Evolutionary conservation across 768 basidiomycete genomes (phyloP), one percentile per base, ranked within the genome.

Genomic region (Agrocybe chaxingu): DNA sequence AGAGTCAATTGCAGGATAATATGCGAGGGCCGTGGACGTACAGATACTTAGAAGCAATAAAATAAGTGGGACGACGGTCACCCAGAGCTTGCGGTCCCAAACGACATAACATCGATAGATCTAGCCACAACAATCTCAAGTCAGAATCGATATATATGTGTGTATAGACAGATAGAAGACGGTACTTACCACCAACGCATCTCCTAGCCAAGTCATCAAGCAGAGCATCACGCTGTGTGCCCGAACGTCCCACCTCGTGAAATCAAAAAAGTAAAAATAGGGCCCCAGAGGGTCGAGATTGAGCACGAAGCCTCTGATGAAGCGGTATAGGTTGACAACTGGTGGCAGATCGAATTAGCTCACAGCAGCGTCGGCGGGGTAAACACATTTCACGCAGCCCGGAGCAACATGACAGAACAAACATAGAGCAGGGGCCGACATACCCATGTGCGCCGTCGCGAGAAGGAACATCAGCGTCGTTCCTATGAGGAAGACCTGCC

Each of bases 61-160:
- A 19, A 57, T 34, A 9, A 57, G 13, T 12, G 63, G 63, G 8
- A 64, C 11, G 8, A 57, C 19, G 11, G 62, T 59, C 10, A 64
- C 52, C 48, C 42, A 58, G 24, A 52, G 16, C 32, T 59, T 58
- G 30, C 53, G 48, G 42, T 60, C 50, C 63, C 63, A 64, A 19
- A 64, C 54, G 7, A 64, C 54, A 50, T 57, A 64, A 40, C 61
- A 61, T 24, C 63, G 50, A 40, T 62, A 62, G 19, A 62, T 57
- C 61, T 62, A 18, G 29, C 24, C 24, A 24, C 5, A 13, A 4
- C 18, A 18, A 45, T 2, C 31, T 37, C 16, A 11, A 33, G 33
- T 35, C 19, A 33, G 31, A 19, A 38, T 35, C 42, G 32, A 24
- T 19, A 5, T 24, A 37, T 7, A 12, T 36, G 3, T 12, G 38